Conservation (phyloP, 257 asterid species). For the Solanum corneliomulleri region DNA sequence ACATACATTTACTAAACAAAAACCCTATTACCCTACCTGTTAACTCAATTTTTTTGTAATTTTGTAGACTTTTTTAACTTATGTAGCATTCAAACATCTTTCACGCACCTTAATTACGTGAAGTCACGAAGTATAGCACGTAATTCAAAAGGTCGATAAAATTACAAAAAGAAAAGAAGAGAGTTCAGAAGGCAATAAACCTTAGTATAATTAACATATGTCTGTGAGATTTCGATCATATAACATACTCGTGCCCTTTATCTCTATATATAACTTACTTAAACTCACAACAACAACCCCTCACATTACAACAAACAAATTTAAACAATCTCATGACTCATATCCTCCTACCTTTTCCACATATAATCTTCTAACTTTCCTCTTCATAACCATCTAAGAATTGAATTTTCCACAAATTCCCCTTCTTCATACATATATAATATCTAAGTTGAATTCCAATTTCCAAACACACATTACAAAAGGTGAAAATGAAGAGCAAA, state of each 20-base stretch:
- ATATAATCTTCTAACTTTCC: not conserved
- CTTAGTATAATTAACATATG: accelerated
- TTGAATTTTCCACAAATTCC: not conserved
- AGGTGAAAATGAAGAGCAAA: not conserved
- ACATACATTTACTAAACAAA: too few species aligned
- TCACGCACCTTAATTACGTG: too few species aligned
- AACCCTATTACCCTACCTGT: too few species aligned
- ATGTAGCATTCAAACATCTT: too few species aligned
- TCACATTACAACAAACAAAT: not conserved
- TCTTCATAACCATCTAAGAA: not conserved
- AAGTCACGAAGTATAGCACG: too few species aligned
- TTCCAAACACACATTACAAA: not conserved
- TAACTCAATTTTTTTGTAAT: too few species aligned
- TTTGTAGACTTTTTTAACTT: too few species aligned
- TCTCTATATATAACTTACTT: not conserved
- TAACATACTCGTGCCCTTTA: too few species aligned
- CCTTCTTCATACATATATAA: not conserved
- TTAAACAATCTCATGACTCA: not conserved
- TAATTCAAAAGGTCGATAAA: too few species aligned
- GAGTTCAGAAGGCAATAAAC: too few species aligned
- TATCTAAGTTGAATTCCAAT: not conserved
- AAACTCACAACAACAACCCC: not conserved
- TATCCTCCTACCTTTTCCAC: not conserved
- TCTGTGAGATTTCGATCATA: too few species aligned
- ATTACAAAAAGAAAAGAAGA: too few species aligned